These are phyloP conservation scores for Phaffomyces antillensis DNA, from an alignment of 805 yeast genomes.

Conservation along the genomic window DNA sequence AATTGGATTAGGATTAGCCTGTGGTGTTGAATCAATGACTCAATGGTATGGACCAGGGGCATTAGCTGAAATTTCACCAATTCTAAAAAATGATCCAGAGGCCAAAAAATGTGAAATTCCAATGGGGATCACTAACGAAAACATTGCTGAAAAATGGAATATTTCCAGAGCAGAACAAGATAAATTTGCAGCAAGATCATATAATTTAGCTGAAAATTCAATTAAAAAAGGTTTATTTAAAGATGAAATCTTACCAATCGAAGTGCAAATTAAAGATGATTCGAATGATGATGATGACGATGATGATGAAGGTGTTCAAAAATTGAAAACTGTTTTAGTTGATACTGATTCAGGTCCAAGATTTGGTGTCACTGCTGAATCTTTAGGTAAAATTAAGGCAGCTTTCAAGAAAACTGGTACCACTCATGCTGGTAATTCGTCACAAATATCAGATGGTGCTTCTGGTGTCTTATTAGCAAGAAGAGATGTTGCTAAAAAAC, in stretches of 20 bases:
- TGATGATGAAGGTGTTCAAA: constrained; percentile 8
- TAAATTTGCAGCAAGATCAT: constrained; percentile 81
- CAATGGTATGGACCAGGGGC: constrained; percentile 77
- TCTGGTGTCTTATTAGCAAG: constrained; percentile 82
- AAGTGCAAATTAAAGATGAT: constrained; percentile 48
- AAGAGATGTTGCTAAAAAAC: constrained; percentile 73
- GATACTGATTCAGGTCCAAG: constrained; percentile 88
- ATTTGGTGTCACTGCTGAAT: constrained; percentile 71
- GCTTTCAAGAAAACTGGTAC: constrained; percentile 77
- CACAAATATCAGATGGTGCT: constrained; percentile 95
- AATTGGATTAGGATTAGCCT: constrained; percentile 84
- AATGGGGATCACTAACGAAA: constrained; percentile 95
- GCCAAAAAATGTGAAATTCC: constrained; percentile 82
- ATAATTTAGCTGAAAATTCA: constrained; percentile 77
- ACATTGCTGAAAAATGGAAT: constrained; percentile 63
- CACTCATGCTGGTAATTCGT: constrained; percentile 94
- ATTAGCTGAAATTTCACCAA: constrained; percentile 52
- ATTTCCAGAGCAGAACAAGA: constrained; percentile 74
- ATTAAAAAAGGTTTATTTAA: constrained; percentile 65
- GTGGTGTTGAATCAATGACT: constrained; percentile 95
- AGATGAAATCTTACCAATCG: constrained; percentile 83
- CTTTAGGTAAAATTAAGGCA: constrained; percentile 70
- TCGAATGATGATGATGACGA: constrained; percentile 41
- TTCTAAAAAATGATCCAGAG: constrained; percentile 34
- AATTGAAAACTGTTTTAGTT: constrained; percentile 30